These are phyloP conservation scores for Gossypium longicalyx DNA, from an alignment of 345 rosid species.

Conservation along the genomic window DNA sequence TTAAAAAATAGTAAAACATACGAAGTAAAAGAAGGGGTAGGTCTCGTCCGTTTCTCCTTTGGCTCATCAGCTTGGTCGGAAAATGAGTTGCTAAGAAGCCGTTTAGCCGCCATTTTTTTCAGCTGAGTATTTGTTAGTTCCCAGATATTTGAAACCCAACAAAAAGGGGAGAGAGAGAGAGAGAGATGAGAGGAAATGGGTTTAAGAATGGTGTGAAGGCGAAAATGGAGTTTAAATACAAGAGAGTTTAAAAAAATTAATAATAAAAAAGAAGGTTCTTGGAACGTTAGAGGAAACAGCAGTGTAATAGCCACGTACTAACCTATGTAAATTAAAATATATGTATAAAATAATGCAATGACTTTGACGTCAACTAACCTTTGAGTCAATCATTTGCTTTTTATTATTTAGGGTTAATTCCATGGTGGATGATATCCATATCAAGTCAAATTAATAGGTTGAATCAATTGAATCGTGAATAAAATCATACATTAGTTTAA, in stretches of 20 bases:
- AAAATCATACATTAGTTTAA: too few species aligned
- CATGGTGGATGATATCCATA: too few species aligned
- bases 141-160: background rate
- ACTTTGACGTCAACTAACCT: conserved; percentile 7
- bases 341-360: background rate
- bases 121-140: background rate
- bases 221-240: background rate
- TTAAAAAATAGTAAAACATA: conserved; percentile 26
- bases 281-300: conserved; percentile 13
- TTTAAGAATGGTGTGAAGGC: background rate
- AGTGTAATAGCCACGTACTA: background rate
- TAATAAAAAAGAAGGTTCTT: conserved; percentile 12
- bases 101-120: conserved; percentile 56
- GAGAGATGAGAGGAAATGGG: background rate
- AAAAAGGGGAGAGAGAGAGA: background rate
- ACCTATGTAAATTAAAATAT: background rate
- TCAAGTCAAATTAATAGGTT: too few species aligned
- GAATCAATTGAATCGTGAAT: too few species aligned
- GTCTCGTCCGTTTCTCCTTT: conserved; percentile 46
- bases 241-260: background rate
- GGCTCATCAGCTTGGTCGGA: conserved; percentile 31
- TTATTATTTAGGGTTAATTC: background rate
- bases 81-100: conserved; percentile 39
- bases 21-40: conserved; percentile 63
- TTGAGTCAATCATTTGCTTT: background rate